phyloP scores from a whole-genome alignment of 768 basidiomycete genomes.

The Serendipita sp. region DNA sequence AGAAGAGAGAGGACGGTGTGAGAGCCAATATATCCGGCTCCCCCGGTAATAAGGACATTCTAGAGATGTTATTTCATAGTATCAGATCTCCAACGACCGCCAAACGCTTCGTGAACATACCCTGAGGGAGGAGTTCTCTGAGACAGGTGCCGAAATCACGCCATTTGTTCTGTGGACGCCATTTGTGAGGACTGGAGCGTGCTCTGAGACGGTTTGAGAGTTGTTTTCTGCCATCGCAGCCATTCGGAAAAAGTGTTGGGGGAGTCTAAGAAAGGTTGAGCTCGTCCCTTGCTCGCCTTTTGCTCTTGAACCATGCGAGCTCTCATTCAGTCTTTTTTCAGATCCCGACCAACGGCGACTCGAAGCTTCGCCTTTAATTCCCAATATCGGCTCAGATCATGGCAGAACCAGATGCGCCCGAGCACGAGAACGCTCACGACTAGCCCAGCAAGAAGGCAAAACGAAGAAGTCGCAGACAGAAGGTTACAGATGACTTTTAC shows the following conservation, averaged over 20 bases:
- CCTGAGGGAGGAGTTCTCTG: neutral
- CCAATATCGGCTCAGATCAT: neutral
- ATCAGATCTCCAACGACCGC: neutral
- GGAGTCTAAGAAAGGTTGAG: neutral
- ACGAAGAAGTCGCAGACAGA: neutral
- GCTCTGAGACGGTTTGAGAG: neutral
- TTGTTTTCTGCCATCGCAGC: neutral
- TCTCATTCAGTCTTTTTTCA: neutral
- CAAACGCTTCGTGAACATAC: neutral
- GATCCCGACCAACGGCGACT: neutral
- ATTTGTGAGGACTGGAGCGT: neutral
- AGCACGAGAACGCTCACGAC: too few species aligned
- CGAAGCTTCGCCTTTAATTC: neutral
- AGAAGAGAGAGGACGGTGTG: slow-evolving; percentile 82
- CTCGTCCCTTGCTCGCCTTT: neutral
- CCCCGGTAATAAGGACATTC: slow-evolving; percentile 59
- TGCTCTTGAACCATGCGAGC: neutral
- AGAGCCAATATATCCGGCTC: slow-evolving; percentile 87
- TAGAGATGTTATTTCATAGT: slow-evolving; percentile 14
- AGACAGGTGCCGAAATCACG: neutral
- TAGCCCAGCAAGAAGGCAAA: too few species aligned
- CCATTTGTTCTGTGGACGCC: neutral
- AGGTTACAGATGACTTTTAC: slow-evolving; percentile 55
- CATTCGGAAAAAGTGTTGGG: neutral
- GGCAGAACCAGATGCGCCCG: too few species aligned